Conservation (phyloP, 345 rosid genomes). For the Xanthoceras sorbifolium region DNA sequence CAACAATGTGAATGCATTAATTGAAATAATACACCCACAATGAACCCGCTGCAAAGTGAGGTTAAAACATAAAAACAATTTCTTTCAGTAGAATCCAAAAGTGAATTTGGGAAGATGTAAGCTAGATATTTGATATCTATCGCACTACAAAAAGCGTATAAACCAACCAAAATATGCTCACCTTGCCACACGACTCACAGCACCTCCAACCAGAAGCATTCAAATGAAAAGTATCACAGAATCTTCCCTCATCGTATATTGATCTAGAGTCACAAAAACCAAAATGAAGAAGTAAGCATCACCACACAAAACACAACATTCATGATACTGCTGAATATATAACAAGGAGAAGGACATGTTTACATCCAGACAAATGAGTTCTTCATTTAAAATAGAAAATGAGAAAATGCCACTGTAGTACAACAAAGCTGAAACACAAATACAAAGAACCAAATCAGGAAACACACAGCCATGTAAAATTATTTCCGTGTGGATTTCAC, state of each 20-base stretch:
- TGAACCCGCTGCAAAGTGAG: constrained; percentile 68
- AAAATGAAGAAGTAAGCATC: background rate
- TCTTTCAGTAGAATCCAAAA: constrained; percentile 10
- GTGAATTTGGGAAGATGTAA: constrained; percentile 12
- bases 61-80: constrained; percentile 18
- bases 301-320: constrained; percentile 10
- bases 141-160: constrained; percentile 14
- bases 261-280: constrained; percentile 40
- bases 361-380: background rate
- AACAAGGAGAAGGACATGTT: background rate
- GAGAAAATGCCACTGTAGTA: background rate
- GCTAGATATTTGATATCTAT: constrained; percentile 10
- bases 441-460: background rate
- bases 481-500: background rate
- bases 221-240: constrained; percentile 71
- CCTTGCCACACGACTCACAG: constrained; percentile 95
- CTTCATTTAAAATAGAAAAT: too few species aligned
- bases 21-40: constrained; percentile 93
- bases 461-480: background rate
- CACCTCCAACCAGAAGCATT: constrained; percentile 85
- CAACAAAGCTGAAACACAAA: background rate
- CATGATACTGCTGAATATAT: background rate
- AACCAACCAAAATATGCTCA: constrained; percentile 31
- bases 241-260: constrained; percentile 78
- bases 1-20: constrained; percentile 53